Conservation (phyloP, 495 filamentous ascomycete genomes). For the Aspergillus steynii region DNA sequence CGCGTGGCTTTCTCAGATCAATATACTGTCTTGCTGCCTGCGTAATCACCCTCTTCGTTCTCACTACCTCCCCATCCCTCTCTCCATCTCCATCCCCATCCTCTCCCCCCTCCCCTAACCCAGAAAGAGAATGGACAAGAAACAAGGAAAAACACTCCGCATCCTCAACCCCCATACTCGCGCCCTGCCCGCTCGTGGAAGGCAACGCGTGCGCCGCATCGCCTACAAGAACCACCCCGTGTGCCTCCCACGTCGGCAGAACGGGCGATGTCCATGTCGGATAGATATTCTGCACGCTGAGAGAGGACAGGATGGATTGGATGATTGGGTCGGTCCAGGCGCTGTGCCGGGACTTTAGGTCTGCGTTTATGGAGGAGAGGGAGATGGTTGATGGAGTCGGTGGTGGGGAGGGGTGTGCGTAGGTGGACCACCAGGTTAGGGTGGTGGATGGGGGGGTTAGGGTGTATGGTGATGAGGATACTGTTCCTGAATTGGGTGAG, state of each 20-base stretch:
- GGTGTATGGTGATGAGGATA: not conserved
- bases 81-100: not conserved
- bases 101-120: not conserved
- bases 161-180: conserved; percentile 46
- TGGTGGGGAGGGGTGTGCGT: conserved; percentile 33
- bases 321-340: conserved; percentile 54
- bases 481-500: too few species aligned
- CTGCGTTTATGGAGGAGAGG: conserved; percentile 34
- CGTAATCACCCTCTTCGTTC: conserved; percentile 21
- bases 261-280: conserved; percentile 53
- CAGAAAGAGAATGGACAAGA: conserved; percentile 31
- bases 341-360: conserved; percentile 46
- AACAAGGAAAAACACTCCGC: conserved; percentile 38
- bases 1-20: conserved; percentile 31
- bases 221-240: conserved; percentile 40
- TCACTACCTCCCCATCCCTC: not conserved
- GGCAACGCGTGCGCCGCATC: conserved; percentile 53
- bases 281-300: conserved; percentile 49
- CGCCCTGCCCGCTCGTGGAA: conserved; percentile 47
- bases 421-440: conserved; percentile 53
- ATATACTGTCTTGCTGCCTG: conserved; percentile 31
- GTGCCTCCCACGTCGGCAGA: conserved; percentile 48
- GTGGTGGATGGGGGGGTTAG: conserved; percentile 24
- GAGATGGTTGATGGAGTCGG: conserved; percentile 41
- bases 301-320: conserved; percentile 40